A percentile compares a stretch with the other conserved stretches of the same genome.
Evolutionary conservation across 2,329 filamentous ascomycete species (phyloP).

Genomic region (Alternaria novae-zelandiae): DNA sequence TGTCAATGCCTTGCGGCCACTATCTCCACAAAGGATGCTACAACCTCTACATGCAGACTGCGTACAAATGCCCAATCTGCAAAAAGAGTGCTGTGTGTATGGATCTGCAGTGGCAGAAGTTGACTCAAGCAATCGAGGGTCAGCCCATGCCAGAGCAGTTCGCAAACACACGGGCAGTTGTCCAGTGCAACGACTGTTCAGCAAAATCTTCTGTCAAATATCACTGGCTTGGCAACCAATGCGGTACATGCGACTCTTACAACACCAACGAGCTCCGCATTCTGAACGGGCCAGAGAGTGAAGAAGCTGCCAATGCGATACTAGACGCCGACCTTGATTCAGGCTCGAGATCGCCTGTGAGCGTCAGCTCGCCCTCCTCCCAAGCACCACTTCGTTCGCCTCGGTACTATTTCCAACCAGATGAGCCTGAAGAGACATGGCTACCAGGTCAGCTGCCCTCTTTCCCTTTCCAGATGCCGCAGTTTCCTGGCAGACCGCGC

Average conservation of each 20-base stretch:
- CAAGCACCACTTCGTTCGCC: conserved; percentile 42
- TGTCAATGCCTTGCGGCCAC: conserved; percentile 95
- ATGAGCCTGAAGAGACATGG: conserved; percentile 47
- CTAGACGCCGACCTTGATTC: conserved; percentile 36
- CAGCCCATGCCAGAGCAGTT: conserved; percentile 94
- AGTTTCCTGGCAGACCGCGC: conserved; percentile 40
- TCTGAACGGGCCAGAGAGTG: conserved; percentile 48
- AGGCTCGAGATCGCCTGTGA: conserved; percentile 37
- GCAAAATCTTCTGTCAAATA: conserved; percentile 85
- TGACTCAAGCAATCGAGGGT: conserved; percentile 83
- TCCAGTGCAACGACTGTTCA: conserved; percentile 94
- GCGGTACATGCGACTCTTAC: conserved; percentile 65
- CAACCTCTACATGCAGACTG: conserved; percentile 82
- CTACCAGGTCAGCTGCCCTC: conserved; percentile 45
- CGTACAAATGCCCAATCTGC: conserved; percentile 96
- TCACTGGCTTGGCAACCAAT: conserved; percentile 95
- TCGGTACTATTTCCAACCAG: conserved; percentile 47
- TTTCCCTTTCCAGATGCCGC: conserved; percentile 47
- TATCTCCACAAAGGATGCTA: conserved; percentile 94
- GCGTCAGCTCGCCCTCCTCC: conserved; percentile 41
- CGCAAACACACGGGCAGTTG: conserved; percentile 76
- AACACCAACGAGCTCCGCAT: conserved; percentile 59
- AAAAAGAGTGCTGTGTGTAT: conserved; percentile 97
- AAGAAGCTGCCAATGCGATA: conserved; percentile 43
- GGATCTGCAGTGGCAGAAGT: conserved; percentile 90